Evolutionary conservation across 2,329 filamentous ascomycete genomes (phyloP), one percentile per base, ranked within the genome.

Genomic region (Apiospora marii): DNA sequence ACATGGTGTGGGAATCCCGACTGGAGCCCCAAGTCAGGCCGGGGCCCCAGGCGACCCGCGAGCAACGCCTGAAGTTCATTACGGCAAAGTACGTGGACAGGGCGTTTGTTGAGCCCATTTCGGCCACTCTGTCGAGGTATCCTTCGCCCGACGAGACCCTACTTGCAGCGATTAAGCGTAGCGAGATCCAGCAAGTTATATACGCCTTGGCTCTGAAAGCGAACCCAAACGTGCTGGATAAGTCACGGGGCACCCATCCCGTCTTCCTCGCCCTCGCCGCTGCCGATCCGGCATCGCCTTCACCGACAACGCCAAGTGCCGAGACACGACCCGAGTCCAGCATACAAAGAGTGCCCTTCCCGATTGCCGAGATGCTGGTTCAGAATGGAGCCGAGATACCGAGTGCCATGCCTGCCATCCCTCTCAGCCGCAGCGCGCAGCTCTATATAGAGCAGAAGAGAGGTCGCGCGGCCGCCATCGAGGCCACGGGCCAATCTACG

Each of bases 311-410:
- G 82, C 83, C 27, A 74, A 78, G 84, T 24, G 82, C 83, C 27
- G 75, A 78, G 22, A 77, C 83, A 68, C 80, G 86, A 48, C 76
- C 86, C 4, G 78, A 85, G 61, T 74, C 83, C 75, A 79, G 88
- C 79, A 68, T 84, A 81, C 91, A 90, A 76, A 80, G 86, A 3
- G 87, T 91, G 12, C 89, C 95, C 0, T 99, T 99, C 80, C 92
- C 96, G 0, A 87, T 98, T 58, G 96, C 96, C 19, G 96, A 99
- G 82, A 85, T 99, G 73, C 88, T 99, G 19, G 87, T 97, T 19
- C 97, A 98, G 78, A 98, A 99, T 79, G 96, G 96, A 22, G 95
- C 95, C 4, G 93, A 98, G 74, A 92, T 98, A 46, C 96, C 96
- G 0, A 80, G 86, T 0, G 85, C 90, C 2, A 87, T 93, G 73